Conservation (phyloP, 768 basidiomycete species). For the Phanerochaete sordida region DNA sequence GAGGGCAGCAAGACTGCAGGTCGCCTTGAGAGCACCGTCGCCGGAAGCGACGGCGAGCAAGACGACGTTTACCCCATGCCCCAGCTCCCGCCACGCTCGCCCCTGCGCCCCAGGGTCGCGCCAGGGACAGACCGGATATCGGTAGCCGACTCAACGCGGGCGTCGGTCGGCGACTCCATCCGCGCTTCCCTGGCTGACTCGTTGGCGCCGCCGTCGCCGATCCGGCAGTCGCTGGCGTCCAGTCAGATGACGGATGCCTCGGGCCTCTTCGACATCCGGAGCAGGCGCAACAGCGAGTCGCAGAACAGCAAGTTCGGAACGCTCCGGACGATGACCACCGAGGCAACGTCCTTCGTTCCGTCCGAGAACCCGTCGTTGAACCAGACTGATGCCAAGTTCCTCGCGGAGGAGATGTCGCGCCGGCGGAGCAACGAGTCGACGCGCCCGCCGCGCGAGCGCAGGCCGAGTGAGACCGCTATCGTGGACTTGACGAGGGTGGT, state of each 20-base stretch:
- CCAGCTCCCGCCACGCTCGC: constrained; percentile 46
- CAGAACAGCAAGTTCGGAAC: constrained; percentile 68
- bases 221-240: constrained; percentile 62
- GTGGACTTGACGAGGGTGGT: constrained; percentile 64
- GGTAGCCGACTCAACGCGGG: constrained; percentile 26
- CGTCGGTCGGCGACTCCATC: constrained; percentile 34
- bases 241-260: constrained; percentile 61
- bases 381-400: constrained; percentile 57
- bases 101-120: constrained; percentile 40
- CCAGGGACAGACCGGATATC: constrained; percentile 21
- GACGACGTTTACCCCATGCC: constrained; percentile 37
- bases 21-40: background rate
- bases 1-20: constrained; percentile 29
- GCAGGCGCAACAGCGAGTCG: constrained; percentile 37
- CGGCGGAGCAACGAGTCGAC: constrained; percentile 27
- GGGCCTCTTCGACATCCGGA: constrained; percentile 38
- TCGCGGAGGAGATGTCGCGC: constrained; percentile 38
- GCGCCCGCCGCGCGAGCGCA: constrained; percentile 46
- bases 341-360: constrained; percentile 58
- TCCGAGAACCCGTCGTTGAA: constrained; percentile 62
- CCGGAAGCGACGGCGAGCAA: constrained; percentile 18
- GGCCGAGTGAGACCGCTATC: constrained; percentile 56
- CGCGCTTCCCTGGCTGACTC: constrained; percentile 33
- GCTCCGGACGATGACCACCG: constrained; percentile 78
- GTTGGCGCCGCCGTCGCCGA: constrained; percentile 24